phyloP scores from a whole-genome alignment of 805 yeast species.

The Zygosaccharomyces lentus region DNA sequence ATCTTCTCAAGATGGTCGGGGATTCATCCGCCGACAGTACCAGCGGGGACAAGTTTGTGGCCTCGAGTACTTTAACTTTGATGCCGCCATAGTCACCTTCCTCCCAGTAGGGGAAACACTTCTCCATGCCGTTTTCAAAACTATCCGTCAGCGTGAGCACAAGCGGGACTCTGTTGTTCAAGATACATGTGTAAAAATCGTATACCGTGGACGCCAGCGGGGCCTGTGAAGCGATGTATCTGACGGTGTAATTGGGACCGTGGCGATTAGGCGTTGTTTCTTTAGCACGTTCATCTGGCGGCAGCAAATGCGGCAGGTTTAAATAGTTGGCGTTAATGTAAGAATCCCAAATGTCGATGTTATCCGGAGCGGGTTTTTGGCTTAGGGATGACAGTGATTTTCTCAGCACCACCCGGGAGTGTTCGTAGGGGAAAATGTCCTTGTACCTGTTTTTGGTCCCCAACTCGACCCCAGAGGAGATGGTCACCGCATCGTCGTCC shows the following conservation, averaged over 20 bases:
- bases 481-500: slow-evolving; percentile 34
- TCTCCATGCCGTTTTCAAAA: slow-evolving; percentile 69
- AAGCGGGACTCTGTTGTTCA: slow-evolving; percentile 58
- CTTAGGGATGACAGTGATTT: slow-evolving; percentile 10
- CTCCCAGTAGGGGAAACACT: slow-evolving; percentile 81
- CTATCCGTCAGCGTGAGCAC: slow-evolving; percentile 74
- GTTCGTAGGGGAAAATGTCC: slow-evolving; percentile 84
- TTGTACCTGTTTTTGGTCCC: slow-evolving; percentile 82
- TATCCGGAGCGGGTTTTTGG: slow-evolving; percentile 8
- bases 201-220: slow-evolving; percentile 69
- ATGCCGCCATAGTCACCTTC: slow-evolving; percentile 46
- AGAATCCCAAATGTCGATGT: slow-evolving; percentile 39
- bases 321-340: slow-evolving; percentile 88
- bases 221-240: slow-evolving; percentile 86
- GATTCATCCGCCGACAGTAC: background rate
- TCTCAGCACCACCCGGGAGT: slow-evolving; percentile 66
- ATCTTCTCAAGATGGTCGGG: slow-evolving; percentile 30
- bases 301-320: slow-evolving; percentile 18
- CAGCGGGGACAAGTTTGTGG: slow-evolving; percentile 4
- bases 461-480: slow-evolving; percentile 74
- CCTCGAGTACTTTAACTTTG: slow-evolving; percentile 27
- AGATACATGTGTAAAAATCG: slow-evolving; percentile 80
- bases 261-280: background rate
- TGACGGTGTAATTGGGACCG: slow-evolving; percentile 35
- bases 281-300: background rate